Evolutionary conservation across 176 grass and related monocot species (phyloP).

Genomic region (Bothriochloa decipiens): DNA sequence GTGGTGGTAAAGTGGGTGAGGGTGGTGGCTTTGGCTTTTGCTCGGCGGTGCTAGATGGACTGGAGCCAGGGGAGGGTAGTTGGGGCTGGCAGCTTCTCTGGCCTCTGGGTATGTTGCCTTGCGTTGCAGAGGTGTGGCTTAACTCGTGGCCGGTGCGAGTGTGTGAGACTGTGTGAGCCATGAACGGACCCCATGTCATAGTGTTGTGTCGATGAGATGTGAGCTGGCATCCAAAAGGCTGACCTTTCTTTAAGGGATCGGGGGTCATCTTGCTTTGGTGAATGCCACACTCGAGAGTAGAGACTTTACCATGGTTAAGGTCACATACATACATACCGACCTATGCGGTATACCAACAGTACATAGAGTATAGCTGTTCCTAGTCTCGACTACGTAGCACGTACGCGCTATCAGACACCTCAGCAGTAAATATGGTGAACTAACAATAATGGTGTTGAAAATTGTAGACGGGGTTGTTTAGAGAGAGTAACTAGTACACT

Average conservation of each 20-base stretch:
- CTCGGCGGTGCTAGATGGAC: too few species aligned
- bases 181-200: too few species aligned
- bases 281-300: too few species aligned
- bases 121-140: not conserved
- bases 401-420: too few species aligned
- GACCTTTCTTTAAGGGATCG: not conserved
- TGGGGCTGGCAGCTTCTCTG: conserved; percentile 16
- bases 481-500: too few species aligned
- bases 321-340: too few species aligned
- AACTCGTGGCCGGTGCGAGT: too few species aligned
- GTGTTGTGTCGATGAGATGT: conserved; percentile 36
- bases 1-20: not conserved
- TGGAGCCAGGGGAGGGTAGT: conserved; percentile 6
- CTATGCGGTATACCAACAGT: too few species aligned
- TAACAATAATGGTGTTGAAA: not conserved
- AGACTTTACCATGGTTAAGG: too few species aligned
- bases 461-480: not conserved
- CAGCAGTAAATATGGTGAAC: not conserved
- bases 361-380: too few species aligned
- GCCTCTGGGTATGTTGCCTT: not conserved
- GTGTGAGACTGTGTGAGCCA: too few species aligned
- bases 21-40: not conserved
- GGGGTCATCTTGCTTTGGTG: not conserved
- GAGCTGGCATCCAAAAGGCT: conserved; percentile 46
- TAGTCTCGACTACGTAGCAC: too few species aligned